phyloP scores from a whole-genome alignment of 1,139 yeast species.

The Torulaspora pretoriensis region DNA sequence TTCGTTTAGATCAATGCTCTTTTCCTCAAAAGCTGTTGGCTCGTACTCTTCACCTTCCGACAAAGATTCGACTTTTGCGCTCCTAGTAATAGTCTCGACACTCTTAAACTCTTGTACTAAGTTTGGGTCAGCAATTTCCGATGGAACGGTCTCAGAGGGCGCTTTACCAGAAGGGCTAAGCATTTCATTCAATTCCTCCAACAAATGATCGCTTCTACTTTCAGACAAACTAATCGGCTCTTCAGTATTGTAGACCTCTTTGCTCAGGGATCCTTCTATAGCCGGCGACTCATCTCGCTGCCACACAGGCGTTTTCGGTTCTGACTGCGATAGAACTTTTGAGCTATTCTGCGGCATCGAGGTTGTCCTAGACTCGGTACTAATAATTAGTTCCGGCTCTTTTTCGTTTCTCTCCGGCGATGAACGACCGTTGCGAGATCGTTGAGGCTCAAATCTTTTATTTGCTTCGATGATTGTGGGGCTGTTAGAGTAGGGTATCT shows the following conservation, averaged over 20 bases:
- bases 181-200: conserved; percentile 30
- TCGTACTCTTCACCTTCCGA: conserved; percentile 7
- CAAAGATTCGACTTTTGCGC: conserved; percentile 8
- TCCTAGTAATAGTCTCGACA: background rate
- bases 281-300: background rate
- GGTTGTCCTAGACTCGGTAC: background rate
- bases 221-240: background rate
- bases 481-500: conserved; percentile 25
- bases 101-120: background rate
- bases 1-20: conserved; percentile 7
- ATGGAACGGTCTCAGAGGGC: background rate
- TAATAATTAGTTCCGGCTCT: background rate
- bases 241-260: background rate
- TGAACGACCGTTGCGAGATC: conserved; percentile 1
- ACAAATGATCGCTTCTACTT: conserved; percentile 16
- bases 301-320: background rate
- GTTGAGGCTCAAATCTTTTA: conserved; percentile 13
- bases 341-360: background rate
- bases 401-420: background rate
- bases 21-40: conserved; percentile 5
- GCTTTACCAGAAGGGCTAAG: conserved; percentile 9
- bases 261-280: background rate
- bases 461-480: conserved; percentile 23
- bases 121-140: background rate
- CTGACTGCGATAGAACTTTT: background rate